Percentiles rank a stretch among this genome's conserved stretches.
Conservation (phyloP, 257 asterid genomes). For the Hygrophila difformis region DNA sequence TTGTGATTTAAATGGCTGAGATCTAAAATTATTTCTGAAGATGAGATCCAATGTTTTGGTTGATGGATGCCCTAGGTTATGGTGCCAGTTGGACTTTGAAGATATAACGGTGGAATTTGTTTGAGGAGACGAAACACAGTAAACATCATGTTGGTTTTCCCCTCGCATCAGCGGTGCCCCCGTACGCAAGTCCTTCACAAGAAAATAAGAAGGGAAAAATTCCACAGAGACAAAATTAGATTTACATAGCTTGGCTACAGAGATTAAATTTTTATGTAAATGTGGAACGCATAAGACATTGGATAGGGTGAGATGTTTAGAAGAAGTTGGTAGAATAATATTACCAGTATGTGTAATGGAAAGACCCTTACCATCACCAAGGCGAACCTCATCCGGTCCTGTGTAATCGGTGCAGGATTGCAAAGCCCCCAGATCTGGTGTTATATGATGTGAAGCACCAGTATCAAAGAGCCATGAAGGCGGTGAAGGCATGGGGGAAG, state of each 20-base stretch:
- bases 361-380: not conserved
- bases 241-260: not conserved
- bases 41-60: no score
- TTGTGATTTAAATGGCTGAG: no score
- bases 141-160: not conserved
- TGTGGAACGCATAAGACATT: constrained; percentile 1
- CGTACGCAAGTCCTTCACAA: not conserved
- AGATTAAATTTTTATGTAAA: not conserved
- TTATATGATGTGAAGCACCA: constrained; percentile 12
- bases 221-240: not conserved
- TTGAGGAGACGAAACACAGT: not conserved
- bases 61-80: no score
- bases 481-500: not conserved
- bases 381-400: not conserved
- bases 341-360: constrained; percentile 7
- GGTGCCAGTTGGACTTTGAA: no score
- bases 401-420: not conserved
- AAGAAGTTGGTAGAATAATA: not conserved
- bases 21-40: no score
- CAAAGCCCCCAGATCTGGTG: not conserved
- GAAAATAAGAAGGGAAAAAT: not conserved
- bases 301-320: not conserved
- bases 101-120: not conserved
- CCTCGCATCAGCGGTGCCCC: not conserved
- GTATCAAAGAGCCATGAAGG: not conserved